Evolutionary conservation across 805 yeast species (phyloP).

Genomic region (Yarrowia hollandica): DNA sequence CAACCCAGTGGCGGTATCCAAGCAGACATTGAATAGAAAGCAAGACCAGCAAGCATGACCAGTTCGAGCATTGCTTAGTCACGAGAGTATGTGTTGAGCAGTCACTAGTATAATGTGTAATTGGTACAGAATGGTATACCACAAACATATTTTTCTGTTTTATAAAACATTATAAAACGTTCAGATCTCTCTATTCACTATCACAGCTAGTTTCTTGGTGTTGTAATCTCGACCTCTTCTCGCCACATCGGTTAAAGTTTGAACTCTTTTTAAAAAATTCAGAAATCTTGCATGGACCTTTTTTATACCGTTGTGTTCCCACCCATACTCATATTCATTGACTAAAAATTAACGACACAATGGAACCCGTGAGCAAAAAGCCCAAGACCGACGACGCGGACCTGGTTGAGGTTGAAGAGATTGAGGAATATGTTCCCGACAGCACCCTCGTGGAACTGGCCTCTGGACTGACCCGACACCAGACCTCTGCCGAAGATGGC

Average conservation of each 20-base stretch:
- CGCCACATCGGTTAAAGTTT: conserved; percentile 7
- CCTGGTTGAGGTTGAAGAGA: conserved; percentile 7
- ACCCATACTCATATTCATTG: not conserved
- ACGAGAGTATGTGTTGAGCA: too few species aligned
- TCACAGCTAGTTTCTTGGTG: too few species aligned
- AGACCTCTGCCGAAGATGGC: conserved; percentile 42
- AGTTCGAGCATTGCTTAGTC: not conserved
- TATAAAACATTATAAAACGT: too few species aligned
- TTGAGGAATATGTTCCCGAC: not conserved
- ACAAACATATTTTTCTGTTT: too few species aligned
- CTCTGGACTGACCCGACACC: conserved; percentile 35
- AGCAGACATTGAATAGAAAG: too few species aligned
- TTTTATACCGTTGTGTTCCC: not conserved
- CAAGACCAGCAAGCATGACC: conserved; percentile 5
- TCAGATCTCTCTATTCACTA: too few species aligned
- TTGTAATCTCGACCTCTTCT: too few species aligned
- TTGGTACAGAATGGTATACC: too few species aligned
- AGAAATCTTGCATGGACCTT: conserved; percentile 11
- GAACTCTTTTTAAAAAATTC: conserved; percentile 27
- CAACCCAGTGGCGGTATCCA: not conserved
- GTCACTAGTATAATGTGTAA: too few species aligned
- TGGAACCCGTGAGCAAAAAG: conserved; percentile 29
- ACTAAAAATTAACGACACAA: not conserved
- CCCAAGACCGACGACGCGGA: conserved; percentile 28
- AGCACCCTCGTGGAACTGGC: conserved; percentile 16